A percentile compares a stretch with the other conserved stretches of the same genome.
These are phyloP conservation scores for Backusella westeae DNA, from an alignment of 192 early-diverging fungal species.

Conservation along the genomic window DNA sequence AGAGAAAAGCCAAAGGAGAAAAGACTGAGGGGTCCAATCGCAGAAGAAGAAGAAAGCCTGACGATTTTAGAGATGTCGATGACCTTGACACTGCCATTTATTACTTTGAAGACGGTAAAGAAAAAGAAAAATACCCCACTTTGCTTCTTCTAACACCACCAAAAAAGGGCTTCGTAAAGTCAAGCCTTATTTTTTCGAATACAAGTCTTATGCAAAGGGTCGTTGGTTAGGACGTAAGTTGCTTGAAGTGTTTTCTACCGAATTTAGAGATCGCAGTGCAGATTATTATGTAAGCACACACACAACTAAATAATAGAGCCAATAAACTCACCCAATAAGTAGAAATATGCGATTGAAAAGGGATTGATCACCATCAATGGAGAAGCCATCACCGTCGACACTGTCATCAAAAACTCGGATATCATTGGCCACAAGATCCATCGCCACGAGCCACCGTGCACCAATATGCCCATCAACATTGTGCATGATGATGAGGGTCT, in stretches of 20 bases:
- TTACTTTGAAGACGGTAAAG: conserved; percentile 58
- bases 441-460: conserved; percentile 94
- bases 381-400: conserved; percentile 48
- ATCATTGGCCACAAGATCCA: conserved; percentile 82
- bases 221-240: conserved; percentile 80
- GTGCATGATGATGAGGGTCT: conserved; percentile 61
- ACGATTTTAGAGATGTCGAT: conserved; percentile 29
- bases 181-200: conserved; percentile 80
- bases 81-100: conserved; percentile 50
- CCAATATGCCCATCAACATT: conserved; percentile 59
- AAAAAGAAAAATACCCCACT: neutral
- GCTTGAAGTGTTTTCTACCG: conserved; percentile 79
- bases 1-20: neutral
- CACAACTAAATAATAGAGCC: no score
- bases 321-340: no score
- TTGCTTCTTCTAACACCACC: no score
- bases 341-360: conserved; percentile 66
- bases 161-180: conserved; percentile 73
- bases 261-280: conserved; percentile 82
- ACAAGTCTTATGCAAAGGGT: conserved; percentile 82
- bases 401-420: conserved; percentile 75
- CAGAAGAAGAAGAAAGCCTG: conserved; percentile 16
- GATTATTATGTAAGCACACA: conserved; percentile 72
- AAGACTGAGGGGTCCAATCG: neutral
- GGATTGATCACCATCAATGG: conserved; percentile 87